phyloP scores from a whole-genome alignment of 352 stramenopile species.

The Poterioochromonas sp. region DNA sequence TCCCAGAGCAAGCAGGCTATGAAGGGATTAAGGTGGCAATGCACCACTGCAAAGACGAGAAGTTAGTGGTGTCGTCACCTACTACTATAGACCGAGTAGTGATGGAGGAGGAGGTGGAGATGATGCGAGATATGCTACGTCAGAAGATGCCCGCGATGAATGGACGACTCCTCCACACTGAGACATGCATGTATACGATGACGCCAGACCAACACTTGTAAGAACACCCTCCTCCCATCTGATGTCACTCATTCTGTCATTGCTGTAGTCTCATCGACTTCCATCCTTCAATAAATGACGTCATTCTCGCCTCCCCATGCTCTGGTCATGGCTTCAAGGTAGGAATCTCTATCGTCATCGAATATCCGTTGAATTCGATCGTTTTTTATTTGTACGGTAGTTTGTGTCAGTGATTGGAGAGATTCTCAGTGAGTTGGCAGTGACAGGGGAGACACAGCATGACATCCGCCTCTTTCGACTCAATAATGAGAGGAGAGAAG shows the following conservation, averaged over 20 bases:
- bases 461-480: slow-evolving; percentile 5
- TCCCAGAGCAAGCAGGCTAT: neutral
- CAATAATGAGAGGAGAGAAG: too few relatives aligned
- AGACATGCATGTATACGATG: slow-evolving; percentile 22
- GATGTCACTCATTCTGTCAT: neutral
- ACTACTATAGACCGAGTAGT: neutral
- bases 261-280: slow-evolving; percentile 16
- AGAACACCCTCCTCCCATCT: neutral
- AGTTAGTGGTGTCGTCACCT: neutral
- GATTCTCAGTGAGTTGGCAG: neutral
- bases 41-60: neutral
- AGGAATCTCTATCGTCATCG: neutral
- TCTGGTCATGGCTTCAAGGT: slow-evolving; percentile 19
- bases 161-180: neutral
- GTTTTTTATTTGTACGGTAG: neutral
- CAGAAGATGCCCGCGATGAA: neutral
- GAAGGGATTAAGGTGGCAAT: neutral
- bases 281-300: neutral
- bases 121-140: neutral
- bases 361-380: neutral
- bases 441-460: neutral
- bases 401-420: slow-evolving; percentile 5
- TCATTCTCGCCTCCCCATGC: slow-evolving; percentile 1
- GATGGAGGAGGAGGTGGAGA: neutral
- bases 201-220: slow-evolving; percentile 14